These are phyloP conservation scores for Entomortierella lignicola DNA, from an alignment of 192 early-diverging fungal genomes.

Conservation along the genomic window DNA sequence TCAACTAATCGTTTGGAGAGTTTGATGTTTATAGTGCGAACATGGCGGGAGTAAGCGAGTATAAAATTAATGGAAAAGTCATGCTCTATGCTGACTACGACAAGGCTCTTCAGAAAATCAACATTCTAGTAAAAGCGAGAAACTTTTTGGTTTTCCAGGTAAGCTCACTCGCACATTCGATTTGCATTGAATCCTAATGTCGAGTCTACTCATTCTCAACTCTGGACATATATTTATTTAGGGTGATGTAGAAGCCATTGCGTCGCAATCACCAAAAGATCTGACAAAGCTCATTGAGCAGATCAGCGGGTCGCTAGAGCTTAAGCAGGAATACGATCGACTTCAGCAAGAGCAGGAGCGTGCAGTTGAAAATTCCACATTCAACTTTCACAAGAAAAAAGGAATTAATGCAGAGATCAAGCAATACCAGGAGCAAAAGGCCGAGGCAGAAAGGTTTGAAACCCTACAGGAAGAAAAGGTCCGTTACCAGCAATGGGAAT, in stretches of 20 bases:
- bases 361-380: slow-evolving; percentile 87
- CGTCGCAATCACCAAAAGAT: slow-evolving; percentile 95
- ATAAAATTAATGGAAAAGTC: slow-evolving; percentile 81
- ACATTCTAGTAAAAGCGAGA: slow-evolving; percentile 93
- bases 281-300: slow-evolving; percentile 95
- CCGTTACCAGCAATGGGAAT: no score
- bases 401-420: slow-evolving; percentile 92
- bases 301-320: slow-evolving; percentile 93
- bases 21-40: slow-evolving; percentile 58
- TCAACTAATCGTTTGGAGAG: no score
- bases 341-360: slow-evolving; percentile 86
- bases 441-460: slow-evolving; percentile 89
- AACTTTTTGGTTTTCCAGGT: slow-evolving; percentile 99
- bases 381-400: slow-evolving; percentile 92
- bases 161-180: neutral
- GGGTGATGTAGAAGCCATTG: slow-evolving; percentile 97
- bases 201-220: no score
- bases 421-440: slow-evolving; percentile 91
- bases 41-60: slow-evolving; percentile 81
- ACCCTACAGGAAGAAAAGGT: slow-evolving; percentile 69
- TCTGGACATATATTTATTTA: neutral
- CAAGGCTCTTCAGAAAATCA: slow-evolving; percentile 79
- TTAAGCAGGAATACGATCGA: slow-evolving; percentile 88
- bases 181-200: no score
- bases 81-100: slow-evolving; percentile 86